Percentiles rank a stretch among this genome's conserved stretches.
These are phyloP conservation scores for Senna tora DNA, from an alignment of 306 rosid genomes.

Conservation along the genomic window DNA sequence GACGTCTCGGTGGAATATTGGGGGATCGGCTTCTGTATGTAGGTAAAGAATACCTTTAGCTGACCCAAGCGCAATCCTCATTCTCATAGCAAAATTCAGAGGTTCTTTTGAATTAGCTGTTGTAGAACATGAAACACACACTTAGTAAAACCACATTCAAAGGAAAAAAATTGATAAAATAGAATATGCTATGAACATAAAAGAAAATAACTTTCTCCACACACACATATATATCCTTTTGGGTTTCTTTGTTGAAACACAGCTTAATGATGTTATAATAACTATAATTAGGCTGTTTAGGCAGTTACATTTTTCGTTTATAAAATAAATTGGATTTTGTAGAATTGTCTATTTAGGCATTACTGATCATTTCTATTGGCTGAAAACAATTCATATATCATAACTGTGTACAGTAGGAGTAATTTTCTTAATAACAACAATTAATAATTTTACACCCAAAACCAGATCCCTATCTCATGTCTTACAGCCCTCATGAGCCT, in stretches of 20 bases:
- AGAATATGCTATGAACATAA: not conserved
- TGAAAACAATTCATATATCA: too few species aligned
- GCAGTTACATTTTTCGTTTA: not conserved
- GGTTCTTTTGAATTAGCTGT: conserved; percentile 62
- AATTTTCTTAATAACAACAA: too few species aligned
- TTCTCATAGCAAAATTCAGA: conserved; percentile 64
- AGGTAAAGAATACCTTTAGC: conserved; percentile 91
- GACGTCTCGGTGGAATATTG: conserved; percentile 91
- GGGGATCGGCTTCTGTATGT: conserved; percentile 95
- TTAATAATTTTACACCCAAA: not conserved
- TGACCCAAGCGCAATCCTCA: conserved; percentile 72
- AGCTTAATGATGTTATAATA: not conserved
- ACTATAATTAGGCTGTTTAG: not conserved
- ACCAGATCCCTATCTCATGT: not conserved
- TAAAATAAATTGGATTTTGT: not conserved
- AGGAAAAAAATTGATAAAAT: not conserved
- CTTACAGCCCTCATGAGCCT: not conserved
- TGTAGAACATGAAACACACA: conserved; percentile 27
- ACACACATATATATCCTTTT: not conserved
- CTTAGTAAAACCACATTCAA: conserved; percentile 18
- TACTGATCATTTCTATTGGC: not conserved
- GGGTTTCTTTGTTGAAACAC: not conserved
- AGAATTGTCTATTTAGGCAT: not conserved
- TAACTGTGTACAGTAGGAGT: not conserved
- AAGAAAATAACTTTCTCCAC: not conserved